A percentile compares a stretch with the other conserved stretches of the same genome.
These are phyloP conservation scores for Geoglossum glabrum DNA, from an alignment of 495 filamentous ascomycete species.

Conservation along the genomic window DNA sequence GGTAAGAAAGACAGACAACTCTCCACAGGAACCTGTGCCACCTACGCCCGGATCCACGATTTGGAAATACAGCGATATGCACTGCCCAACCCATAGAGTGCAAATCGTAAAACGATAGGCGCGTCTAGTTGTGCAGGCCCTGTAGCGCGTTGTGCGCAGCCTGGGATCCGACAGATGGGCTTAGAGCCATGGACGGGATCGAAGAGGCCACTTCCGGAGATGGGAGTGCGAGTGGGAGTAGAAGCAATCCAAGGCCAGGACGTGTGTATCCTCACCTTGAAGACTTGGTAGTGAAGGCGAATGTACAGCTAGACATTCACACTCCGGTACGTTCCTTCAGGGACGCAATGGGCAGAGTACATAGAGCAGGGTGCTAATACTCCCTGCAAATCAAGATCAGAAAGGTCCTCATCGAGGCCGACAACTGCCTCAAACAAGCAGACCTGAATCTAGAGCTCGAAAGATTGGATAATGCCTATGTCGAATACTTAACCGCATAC, in stretches of 20 bases:
- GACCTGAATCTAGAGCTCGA: slow-evolving; percentile 30
- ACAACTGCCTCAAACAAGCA: slow-evolving; percentile 29
- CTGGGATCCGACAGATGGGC: neutral
- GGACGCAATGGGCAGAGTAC: neutral
- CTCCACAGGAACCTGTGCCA: neutral
- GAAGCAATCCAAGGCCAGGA: neutral
- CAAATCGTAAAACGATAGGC: neutral
- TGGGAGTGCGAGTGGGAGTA: neutral
- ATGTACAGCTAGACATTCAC: slow-evolving; percentile 22
- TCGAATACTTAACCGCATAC: slow-evolving; percentile 63
- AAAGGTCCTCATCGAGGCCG: slow-evolving; percentile 28
- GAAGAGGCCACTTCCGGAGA: neutral
- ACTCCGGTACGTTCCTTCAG: slow-evolving; percentile 20
- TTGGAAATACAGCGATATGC: neutral
- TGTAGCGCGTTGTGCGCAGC: neutral
- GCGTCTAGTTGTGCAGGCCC: neutral
- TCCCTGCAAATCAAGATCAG: slow-evolving; percentile 16
- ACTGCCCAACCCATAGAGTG: neutral
- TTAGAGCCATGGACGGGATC: neutral
- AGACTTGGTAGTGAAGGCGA: slow-evolving; percentile 20
- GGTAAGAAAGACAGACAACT: neutral
- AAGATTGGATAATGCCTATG: slow-evolving; percentile 39
- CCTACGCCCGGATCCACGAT: neutral
- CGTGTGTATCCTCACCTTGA: slow-evolving; percentile 7
- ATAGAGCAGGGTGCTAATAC: neutral